phyloP scores from a whole-genome alignment of 164 flowering plant genomes.

The Tinospora cordifolia region DNA sequence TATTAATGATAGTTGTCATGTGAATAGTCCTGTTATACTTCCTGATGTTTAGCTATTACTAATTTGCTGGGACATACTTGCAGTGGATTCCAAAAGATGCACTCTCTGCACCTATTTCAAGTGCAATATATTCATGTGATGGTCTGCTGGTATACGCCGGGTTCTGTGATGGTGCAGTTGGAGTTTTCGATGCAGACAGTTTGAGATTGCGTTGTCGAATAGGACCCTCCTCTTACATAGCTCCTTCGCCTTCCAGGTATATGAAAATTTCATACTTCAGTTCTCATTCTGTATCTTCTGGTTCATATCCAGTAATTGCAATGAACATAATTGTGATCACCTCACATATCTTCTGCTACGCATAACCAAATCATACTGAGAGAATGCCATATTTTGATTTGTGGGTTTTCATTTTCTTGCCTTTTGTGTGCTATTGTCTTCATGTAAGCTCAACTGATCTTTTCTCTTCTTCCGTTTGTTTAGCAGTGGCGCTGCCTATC shows the following conservation, averaged over 20 bases:
- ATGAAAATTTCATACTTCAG: background rate
- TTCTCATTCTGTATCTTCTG: background rate
- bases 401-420: no score
- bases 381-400: no score
- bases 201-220: conserved; percentile 58
- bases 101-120: conserved; percentile 54
- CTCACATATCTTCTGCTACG: background rate
- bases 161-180: conserved; percentile 63
- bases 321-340: background rate
- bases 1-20: background rate
- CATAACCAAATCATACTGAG: no score
- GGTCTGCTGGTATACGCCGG: conserved; percentile 47
- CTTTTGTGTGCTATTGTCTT: background rate
- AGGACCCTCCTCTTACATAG: conserved; percentile 52
- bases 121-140: conserved; percentile 65
- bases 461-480: background rate
- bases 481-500: conserved; percentile 31
- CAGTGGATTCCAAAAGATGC: conserved; percentile 61
- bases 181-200: conserved; percentile 59
- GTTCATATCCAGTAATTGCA: background rate
- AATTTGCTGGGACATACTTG: conserved; percentile 6
- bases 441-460: background rate
- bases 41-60: background rate
- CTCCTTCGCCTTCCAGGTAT: conserved; percentile 40
- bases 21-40: no score